Percentiles rank a stretch among this genome's conserved stretches.
Conservation (phyloP, 2,329 filamentous ascomycete species). For the Pseudogymnoascus destructans region DNA sequence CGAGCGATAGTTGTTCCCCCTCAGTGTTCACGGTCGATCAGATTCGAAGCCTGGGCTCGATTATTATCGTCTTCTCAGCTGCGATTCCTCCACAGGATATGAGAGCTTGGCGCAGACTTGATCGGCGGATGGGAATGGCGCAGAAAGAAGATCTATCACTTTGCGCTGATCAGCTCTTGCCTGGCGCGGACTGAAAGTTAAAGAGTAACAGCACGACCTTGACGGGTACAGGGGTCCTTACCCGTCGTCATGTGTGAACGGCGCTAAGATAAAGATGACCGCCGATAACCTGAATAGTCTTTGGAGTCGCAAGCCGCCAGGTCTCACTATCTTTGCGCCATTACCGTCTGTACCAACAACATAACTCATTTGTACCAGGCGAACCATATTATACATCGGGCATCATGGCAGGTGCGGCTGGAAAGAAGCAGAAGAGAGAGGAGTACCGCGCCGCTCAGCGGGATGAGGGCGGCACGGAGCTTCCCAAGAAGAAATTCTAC, state of each 20-base stretch:
- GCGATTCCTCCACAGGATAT: not conserved
- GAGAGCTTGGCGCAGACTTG: not conserved
- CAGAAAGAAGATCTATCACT: not conserved
- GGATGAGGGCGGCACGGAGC: conserved; percentile 32
- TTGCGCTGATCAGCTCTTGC: conserved; percentile 4
- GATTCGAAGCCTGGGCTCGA: not conserved
- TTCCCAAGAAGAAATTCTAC: conserved; percentile 94
- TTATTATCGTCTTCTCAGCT: not conserved
- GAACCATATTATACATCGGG: not conserved
- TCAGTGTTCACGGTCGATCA: not conserved
- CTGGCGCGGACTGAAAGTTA: not conserved
- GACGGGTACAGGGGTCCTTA: conserved; percentile 8
- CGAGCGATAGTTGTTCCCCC: not conserved
- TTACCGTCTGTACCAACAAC: not conserved
- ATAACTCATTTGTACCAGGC: not conserved
- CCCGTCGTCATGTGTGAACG: conserved; percentile 4
- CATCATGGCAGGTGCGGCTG: conserved; percentile 33
- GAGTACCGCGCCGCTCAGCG: conserved; percentile 46
- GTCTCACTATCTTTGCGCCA: conserved; percentile 2
- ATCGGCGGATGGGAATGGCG: not conserved
- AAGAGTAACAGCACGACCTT: conserved; percentile 3
- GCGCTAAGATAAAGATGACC: conserved; percentile 6
- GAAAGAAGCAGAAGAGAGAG: conserved; percentile 53
- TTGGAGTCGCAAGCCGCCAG: conserved; percentile 2
- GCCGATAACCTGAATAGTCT: conserved; percentile 6